Percentiles rank a stretch among this genome's conserved stretches.
phyloP scores from a whole-genome alignment of 257 asterid species.

The Fraxinus americana region DNA sequence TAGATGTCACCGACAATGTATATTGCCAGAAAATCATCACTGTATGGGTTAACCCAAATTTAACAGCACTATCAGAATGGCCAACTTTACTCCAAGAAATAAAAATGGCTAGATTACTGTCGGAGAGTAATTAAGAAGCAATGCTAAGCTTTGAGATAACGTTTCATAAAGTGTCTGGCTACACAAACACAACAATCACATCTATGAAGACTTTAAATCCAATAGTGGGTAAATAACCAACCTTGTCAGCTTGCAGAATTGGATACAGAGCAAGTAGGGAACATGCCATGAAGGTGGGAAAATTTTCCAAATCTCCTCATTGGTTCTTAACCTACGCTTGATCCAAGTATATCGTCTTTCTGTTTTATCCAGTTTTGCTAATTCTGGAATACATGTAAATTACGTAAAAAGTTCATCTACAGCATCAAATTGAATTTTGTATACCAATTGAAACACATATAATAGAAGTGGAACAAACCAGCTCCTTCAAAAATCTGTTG shows the following conservation, averaged over 20 bases:
- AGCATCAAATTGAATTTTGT: constrained; percentile 23
- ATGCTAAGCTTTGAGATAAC: background rate
- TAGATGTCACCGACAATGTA: background rate
- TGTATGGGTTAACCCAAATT: background rate
- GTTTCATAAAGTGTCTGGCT: background rate
- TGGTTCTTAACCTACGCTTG: constrained; percentile 87
- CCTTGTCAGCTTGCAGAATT: constrained; percentile 98
- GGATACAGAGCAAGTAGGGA: constrained; percentile 90
- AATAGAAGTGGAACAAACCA: constrained; percentile 47
- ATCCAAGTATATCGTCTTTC: constrained; percentile 98
- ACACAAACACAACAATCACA: background rate
- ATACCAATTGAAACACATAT: constrained; percentile 13
- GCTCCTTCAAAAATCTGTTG: constrained; percentile 99
- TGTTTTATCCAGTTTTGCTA: constrained; percentile 90
- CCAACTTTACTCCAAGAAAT: background rate
- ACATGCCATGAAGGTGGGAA: constrained; percentile 95
- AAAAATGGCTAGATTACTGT: background rate
- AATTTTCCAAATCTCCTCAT: constrained; percentile 94
- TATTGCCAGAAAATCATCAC: background rate
- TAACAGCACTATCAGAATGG: background rate
- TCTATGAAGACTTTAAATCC: background rate
- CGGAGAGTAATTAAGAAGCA: background rate
- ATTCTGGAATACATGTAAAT: constrained; percentile 47
- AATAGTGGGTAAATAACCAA: constrained; percentile 33
- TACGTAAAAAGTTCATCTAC: constrained; percentile 16